Evolutionary conservation across 352 stramenopile genomes (phyloP).

Genomic region (Paralagenidium karlingii): DNA sequence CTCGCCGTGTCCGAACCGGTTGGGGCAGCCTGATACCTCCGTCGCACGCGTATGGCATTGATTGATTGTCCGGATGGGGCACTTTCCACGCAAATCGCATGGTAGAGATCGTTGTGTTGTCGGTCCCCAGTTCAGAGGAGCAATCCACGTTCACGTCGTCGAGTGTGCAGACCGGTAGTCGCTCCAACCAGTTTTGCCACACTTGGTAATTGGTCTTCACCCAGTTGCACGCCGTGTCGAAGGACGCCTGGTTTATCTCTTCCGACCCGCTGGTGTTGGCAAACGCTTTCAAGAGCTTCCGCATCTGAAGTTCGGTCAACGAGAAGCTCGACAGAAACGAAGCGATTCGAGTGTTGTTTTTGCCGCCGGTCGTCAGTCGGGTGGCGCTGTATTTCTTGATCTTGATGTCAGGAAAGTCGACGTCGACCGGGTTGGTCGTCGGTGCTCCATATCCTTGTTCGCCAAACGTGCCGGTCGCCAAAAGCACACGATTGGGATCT

Average conservation of each 20-base stretch:
- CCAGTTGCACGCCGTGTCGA: slow-evolving; percentile 20
- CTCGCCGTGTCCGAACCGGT: slow-evolving; percentile 18
- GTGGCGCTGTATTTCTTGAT: slow-evolving; percentile 19
- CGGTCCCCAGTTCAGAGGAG: too few species aligned
- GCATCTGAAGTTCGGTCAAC: slow-evolving; percentile 21
- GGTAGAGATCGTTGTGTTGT: slow-evolving; percentile 1
- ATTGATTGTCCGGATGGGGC: slow-evolving; percentile 16
- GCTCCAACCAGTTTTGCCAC: slow-evolving; percentile 15
- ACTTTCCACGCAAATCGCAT: slow-evolving; percentile 22
- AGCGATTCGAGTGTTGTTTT: neutral
- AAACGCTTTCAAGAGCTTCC: slow-evolving; percentile 11
- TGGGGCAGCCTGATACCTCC: slow-evolving; percentile 16
- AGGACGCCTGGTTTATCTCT: slow-evolving; percentile 6
- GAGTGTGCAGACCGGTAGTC: slow-evolving; percentile 10
- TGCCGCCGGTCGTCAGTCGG: neutral
- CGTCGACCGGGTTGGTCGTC: slow-evolving; percentile 26
- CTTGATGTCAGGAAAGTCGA: slow-evolving; percentile 21
- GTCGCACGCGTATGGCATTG: slow-evolving; percentile 23
- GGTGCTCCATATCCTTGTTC: slow-evolving; percentile 28
- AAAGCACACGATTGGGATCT: slow-evolving; percentile 13
- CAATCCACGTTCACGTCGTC: slow-evolving; percentile 1
- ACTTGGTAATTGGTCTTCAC: slow-evolving; percentile 11
- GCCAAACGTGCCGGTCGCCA: slow-evolving; percentile 20
- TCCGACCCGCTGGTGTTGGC: neutral
- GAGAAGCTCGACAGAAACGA: slow-evolving; percentile 9